Evolutionary conservation across 2,329 filamentous ascomycete species (phyloP).

Genomic region (Claviceps sp.): DNA sequence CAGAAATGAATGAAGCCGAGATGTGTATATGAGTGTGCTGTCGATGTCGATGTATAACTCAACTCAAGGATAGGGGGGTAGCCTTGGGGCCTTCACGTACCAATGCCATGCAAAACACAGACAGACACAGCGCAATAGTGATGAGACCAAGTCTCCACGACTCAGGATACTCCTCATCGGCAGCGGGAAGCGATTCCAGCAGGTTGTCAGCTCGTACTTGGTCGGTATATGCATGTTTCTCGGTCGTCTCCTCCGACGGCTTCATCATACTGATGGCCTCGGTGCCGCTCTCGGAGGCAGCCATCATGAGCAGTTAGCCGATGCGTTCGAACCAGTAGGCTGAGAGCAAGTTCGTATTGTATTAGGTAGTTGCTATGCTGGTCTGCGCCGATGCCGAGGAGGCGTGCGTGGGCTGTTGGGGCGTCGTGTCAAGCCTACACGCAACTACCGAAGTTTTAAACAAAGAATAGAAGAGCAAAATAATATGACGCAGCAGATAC

Average conservation of each 20-base stretch:
- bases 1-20: too few relatives aligned
- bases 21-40: too few relatives aligned
- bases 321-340: background rate
- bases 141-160: slow-evolving; percentile 5
- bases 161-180: slow-evolving; percentile 3
- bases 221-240: background rate
- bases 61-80: background rate
- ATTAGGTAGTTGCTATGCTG: too few relatives aligned
- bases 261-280: background rate
- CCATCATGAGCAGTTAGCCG: slow-evolving; percentile 1
- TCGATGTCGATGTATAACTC: too few relatives aligned
- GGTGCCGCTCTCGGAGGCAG: background rate
- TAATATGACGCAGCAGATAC: too few relatives aligned
- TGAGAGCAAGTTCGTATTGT: too few relatives aligned
- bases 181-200: background rate
- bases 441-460: too few relatives aligned
- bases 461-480: too few relatives aligned
- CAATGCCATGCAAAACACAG: slow-evolving; percentile 7
- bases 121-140: slow-evolving; percentile 6
- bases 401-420: too few relatives aligned
- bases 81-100: background rate
- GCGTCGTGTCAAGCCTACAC: too few relatives aligned
- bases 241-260: background rate
- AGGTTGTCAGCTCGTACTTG: background rate
- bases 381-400: too few relatives aligned